Percentiles rank a stretch among this genome's conserved stretches.
phyloP scores from a whole-genome alignment of 345 rosid species.

The Salix udensis region DNA sequence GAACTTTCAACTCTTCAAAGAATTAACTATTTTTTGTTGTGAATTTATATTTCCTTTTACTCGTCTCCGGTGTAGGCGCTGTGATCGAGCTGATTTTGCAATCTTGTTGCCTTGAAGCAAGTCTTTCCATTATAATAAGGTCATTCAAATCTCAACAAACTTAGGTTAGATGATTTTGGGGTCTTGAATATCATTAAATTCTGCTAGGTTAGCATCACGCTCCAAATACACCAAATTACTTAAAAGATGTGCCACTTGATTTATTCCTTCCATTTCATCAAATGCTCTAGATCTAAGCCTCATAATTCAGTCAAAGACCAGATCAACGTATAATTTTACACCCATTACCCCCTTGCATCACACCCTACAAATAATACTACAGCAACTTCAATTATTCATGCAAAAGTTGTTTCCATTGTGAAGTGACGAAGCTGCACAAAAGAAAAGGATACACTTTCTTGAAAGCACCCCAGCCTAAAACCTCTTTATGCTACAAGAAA shows the following conservation, averaged over 20 bases:
- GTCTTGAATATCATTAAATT: too few relatives aligned
- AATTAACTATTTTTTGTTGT: too few relatives aligned
- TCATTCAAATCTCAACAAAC: too few relatives aligned
- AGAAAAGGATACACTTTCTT: constrained; percentile 35
- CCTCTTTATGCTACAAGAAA: constrained; percentile 28
- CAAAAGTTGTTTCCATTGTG: background rate
- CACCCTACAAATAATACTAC: background rate
- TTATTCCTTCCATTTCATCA: constrained; percentile 33
- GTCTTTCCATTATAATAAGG: too few relatives aligned
- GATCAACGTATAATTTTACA: background rate
- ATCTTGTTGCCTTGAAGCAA: too few relatives aligned
- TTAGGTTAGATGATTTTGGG: too few relatives aligned
- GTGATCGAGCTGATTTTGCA: too few relatives aligned
- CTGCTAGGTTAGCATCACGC: background rate
- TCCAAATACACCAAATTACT: constrained; percentile 22
- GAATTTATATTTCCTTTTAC: too few relatives aligned
- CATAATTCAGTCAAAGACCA: constrained; percentile 44
- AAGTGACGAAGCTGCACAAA: background rate
- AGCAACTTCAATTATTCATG: background rate
- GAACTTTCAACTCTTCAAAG: too few relatives aligned
- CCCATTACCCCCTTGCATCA: background rate
- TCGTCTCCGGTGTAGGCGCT: too few relatives aligned
- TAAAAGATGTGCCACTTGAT: constrained; percentile 25
- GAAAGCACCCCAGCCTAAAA: constrained; percentile 31
- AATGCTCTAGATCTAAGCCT: constrained; percentile 23